Conservation (phyloP, 129 eudicot species). For the Artemisia tridentata region DNA sequence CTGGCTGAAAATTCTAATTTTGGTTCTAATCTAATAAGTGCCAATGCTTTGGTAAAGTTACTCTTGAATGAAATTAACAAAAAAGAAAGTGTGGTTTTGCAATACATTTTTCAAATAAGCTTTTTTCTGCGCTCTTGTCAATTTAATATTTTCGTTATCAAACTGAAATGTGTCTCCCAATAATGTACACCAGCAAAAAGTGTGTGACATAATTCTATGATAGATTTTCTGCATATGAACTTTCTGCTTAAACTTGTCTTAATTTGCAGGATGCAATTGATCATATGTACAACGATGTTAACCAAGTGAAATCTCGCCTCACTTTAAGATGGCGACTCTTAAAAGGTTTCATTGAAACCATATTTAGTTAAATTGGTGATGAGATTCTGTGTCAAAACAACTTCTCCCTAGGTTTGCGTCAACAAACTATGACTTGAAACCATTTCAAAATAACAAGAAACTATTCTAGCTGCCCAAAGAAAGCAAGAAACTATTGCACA, state of each 20-base stretch:
- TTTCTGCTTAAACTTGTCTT: background rate
- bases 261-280: background rate
- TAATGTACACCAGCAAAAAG: background rate
- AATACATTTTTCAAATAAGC: too few species aligned
- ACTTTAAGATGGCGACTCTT: background rate
- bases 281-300: background rate
- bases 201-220: background rate
- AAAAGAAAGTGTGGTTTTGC: too few species aligned
- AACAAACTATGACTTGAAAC: background rate
- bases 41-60: too few species aligned
- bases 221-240: background rate
- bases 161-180: background rate
- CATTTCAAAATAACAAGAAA: background rate
- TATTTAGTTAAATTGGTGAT: background rate
- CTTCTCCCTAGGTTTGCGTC: background rate
- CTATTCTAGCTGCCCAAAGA: background rate
- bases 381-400: background rate
- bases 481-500: background rate
- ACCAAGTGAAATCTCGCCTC: background rate
- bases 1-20: too few species aligned
- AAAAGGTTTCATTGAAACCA: background rate
- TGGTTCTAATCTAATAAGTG: too few species aligned
- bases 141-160: too few species aligned
- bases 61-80: too few species aligned
- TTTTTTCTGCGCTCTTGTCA: too few species aligned